Evolutionary conservation across 2,329 filamentous ascomycete genomes (phyloP), one percentile per base, ranked within the genome.

Genomic region (Aureobasidium vineae): DNA sequence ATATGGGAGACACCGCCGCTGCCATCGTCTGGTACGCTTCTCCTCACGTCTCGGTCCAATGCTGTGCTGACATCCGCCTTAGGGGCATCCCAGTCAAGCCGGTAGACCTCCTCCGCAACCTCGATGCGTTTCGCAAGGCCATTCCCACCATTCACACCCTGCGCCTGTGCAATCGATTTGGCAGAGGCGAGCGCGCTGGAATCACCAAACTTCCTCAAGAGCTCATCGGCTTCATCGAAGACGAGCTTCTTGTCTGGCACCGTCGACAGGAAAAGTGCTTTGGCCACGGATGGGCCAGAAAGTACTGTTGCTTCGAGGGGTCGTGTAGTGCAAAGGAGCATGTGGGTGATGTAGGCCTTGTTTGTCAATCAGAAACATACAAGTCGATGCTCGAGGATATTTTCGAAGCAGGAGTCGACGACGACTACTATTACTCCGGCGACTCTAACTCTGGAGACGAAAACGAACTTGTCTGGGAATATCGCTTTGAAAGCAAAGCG

Each of bases 111-210:
- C 43, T 63, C 3, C 5, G 21, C 16, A 63, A 26, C 7, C 31
- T 63, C 43, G 45, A 63, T 23, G 59, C 43, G 7, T 63, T 50
- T 4, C 43, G 31, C 59, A 36, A 49, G 4, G 45, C 45, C 8
- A 5, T 50, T 19, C 59, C 59, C 4, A 19, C 31, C 1, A 63
- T 63, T 5, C 13, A 28, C 6, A 31, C 45, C 7, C 10, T 63
- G 5, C 59, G 59, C 19, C n/a, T 63, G 21, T 52, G 59, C 45
- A 50, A 50, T 5, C 59, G 26, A 3, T 63, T 63, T 33, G 59
- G 59, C 59, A 50, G 23, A 41, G 43, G 59, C 23, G 4, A 52
- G 8, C 3, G 26, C 8, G 45, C 31, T 45, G 10, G 6, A 2
- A 26, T 63, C 23, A 40, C 41, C 6, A 26, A 23, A 13, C 59